A percentile compares a stretch with the other conserved stretches of the same genome.
Conservation (phyloP, 768 basidiomycete species). For the Rhodocollybia butyracea region DNA sequence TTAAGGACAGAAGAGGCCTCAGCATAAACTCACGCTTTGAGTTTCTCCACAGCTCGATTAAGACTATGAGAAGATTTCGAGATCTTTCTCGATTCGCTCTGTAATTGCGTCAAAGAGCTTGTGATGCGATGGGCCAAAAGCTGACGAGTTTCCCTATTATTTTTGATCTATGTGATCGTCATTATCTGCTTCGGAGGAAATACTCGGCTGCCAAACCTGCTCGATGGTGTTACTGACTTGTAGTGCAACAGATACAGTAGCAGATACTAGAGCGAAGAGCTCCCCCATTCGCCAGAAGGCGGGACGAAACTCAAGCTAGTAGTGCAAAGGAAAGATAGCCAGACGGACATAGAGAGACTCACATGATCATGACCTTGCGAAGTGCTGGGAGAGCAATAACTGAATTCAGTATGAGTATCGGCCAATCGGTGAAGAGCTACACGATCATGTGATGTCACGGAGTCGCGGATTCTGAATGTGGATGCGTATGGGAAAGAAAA, state of each 20-base stretch:
- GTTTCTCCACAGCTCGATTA: background rate
- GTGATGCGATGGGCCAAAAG: conserved; percentile 7
- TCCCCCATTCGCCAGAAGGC: conserved; percentile 3
- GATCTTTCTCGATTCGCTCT: conserved; percentile 3
- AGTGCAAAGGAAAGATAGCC: background rate
- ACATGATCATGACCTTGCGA: conserved; percentile 14
- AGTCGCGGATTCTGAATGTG: no score
- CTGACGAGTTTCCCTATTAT: conserved; percentile 3
- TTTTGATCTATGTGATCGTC: background rate
- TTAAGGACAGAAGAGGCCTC: background rate
- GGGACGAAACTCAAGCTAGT: background rate
- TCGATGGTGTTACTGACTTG: conserved; percentile 1
- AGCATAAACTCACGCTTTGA: background rate
- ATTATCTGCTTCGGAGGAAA: background rate
- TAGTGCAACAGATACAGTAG: background rate
- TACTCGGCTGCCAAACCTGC: background rate
- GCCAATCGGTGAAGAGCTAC: background rate
- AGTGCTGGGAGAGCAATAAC: background rate
- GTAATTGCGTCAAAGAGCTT: conserved; percentile 4
- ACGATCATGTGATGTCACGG: background rate
- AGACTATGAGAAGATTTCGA: background rate
- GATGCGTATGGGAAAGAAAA: no score
- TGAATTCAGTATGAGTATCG: background rate
- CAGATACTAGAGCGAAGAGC: background rate
- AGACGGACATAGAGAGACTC: conserved; percentile 11